Percentiles rank a stretch among this genome's conserved stretches.
These are phyloP conservation scores for Martensiomyces pterosporus DNA, from an alignment of 192 early-diverging fungal genomes.

Conservation along the genomic window DNA sequence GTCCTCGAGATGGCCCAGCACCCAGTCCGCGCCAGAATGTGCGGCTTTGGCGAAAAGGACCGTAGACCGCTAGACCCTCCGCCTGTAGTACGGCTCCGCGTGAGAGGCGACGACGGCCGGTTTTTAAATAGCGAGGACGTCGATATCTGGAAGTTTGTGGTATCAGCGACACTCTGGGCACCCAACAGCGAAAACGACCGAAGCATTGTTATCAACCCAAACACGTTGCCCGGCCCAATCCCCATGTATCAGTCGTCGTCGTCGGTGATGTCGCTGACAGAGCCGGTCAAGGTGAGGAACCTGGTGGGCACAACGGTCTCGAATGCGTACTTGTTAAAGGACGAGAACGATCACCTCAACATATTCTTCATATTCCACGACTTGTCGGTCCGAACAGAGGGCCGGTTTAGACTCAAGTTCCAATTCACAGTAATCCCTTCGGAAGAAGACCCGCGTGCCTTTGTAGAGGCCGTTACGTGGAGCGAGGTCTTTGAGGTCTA, in stretches of 20 bases:
- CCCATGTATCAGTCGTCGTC: constrained; percentile 33
- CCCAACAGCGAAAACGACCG: constrained; percentile 35
- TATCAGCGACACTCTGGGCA: constrained; percentile 44
- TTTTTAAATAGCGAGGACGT: constrained; percentile 56
- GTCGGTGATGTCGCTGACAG: constrained; percentile 42
- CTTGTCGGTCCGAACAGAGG: constrained; percentile 71
- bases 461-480: constrained; percentile 41
- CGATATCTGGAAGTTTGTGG: constrained; percentile 41
- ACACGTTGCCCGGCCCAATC: constrained; percentile 36
- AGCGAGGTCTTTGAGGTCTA: constrained; percentile 61
- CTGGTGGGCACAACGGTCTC: constrained; percentile 67
- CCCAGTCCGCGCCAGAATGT: constrained; percentile 69
- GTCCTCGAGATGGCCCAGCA: constrained; percentile 65
- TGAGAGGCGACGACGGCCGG: constrained; percentile 52
- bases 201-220: constrained; percentile 47
- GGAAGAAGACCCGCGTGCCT: constrained; percentile 49
- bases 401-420: constrained; percentile 65
- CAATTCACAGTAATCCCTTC: constrained; percentile 60
- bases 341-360: constrained; percentile 60
- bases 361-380: constrained; percentile 82
- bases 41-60: constrained; percentile 77
- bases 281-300: constrained; percentile 57
- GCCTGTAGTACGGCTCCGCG: constrained; percentile 59
- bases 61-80: constrained; percentile 66
- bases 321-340: constrained; percentile 62